phyloP scores from a whole-genome alignment of 2,329 filamentous ascomycete genomes.

The Zarea fungicola region DNA sequence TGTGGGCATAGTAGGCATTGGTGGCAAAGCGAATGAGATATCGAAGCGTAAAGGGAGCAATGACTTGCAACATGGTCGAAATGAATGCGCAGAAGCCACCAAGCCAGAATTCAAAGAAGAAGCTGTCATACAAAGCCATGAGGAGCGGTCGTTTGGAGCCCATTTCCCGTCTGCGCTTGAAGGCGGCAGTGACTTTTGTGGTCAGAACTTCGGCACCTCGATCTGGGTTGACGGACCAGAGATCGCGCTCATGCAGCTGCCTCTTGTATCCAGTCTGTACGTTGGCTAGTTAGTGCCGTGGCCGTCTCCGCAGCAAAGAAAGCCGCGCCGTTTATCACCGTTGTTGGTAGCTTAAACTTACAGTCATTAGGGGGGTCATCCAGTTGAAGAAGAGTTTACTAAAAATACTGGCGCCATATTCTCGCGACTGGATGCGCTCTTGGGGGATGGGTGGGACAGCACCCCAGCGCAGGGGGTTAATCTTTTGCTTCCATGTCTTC shows the following conservation, averaged over 20 bases:
- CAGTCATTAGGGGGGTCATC: constrained; percentile 83
- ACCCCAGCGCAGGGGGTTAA: constrained; percentile 60
- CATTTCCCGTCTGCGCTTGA: constrained; percentile 60
- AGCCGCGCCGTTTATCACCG: not conserved
- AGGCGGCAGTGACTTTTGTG: constrained; percentile 58
- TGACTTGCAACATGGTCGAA: constrained; percentile 70
- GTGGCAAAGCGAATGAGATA: constrained; percentile 83
- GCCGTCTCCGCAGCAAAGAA: too few relatives aligned
- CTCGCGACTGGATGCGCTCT: constrained; percentile 52
- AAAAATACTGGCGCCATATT: constrained; percentile 68
- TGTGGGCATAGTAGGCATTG: constrained; percentile 66
- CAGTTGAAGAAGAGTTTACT: constrained; percentile 79
- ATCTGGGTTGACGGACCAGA: constrained; percentile 83
- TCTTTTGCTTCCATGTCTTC: constrained; percentile 56
- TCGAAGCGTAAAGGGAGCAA: constrained; percentile 78
- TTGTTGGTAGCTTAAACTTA: constrained; percentile 34
- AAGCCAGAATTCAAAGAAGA: constrained; percentile 77
- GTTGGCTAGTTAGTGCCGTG: constrained; percentile 1
- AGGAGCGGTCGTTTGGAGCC: constrained; percentile 70
- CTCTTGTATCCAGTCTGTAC: constrained; percentile 75
- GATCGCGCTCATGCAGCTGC: constrained; percentile 74
- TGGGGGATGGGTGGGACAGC: constrained; percentile 50
- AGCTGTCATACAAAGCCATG: constrained; percentile 81
- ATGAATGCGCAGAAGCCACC: constrained; percentile 73
- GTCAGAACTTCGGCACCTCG: constrained; percentile 68